Evolutionary conservation across 2,329 filamentous ascomycete genomes (phyloP), one percentile per base, ranked within the genome.

Genomic region (Arthrinium puccinioides): DNA sequence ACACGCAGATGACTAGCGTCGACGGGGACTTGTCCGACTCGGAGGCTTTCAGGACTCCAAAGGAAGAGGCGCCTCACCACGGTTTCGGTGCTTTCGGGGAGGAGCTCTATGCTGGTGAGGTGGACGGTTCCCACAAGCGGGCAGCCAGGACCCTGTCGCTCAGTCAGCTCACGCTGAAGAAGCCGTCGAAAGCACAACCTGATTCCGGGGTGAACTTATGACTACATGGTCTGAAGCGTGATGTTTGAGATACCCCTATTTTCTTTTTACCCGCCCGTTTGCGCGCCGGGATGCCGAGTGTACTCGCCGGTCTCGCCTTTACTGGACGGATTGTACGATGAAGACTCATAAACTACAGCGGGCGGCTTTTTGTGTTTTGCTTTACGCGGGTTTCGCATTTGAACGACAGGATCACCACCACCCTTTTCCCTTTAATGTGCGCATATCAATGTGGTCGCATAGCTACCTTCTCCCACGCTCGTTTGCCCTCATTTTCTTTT

Each of bases 81-180:
- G 61, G 45, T 18, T 65, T 62, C 36, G 63, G 62, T 4, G 61
- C 58, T 5, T 67, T 66, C 32, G 67, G 58, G 37, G 67, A 64
- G 53, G 64, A 64, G 49, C 55, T 64, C 43, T 55, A 42, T 26
- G 57, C 50, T 18, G 62, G 62, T 19, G 61, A 61, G 15, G 59
- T 62, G 34, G 48, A 51, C 15, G 44, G 57, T 15, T 59, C 55
- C 31, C 57, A 60, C 35, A 71, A 72, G 44, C 75, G 64, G 52
- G 76, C 79, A 2, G 76, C 75, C 16, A 73, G 75, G 45, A 82
- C 77, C 29, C 67, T 87, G 50, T 84, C 75, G 20, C 63, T 83
- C 9, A 76, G 75, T 42, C 74, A 77, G 51, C 55, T 81, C 47
- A 80, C 76, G 1, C 59, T 73, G 46, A 62, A 60, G 28, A 63